Evolutionary conservation across 768 basidiomycete species (phyloP).

Genomic region (Suillus paluster): DNA sequence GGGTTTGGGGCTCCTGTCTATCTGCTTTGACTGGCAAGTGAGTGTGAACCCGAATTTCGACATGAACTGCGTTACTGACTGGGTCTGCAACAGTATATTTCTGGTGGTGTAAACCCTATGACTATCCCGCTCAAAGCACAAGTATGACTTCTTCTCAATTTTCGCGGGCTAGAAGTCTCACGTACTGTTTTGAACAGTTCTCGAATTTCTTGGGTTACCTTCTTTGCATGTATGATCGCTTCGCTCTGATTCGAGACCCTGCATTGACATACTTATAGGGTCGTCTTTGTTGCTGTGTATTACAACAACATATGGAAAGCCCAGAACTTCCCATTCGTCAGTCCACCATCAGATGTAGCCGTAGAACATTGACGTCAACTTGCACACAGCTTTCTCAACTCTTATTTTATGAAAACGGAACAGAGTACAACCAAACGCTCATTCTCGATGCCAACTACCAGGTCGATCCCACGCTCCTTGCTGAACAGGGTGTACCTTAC

Average conservation of each 20-base stretch:
- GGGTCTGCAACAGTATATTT: slow-evolving; percentile 24
- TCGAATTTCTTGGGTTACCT: slow-evolving; percentile 50
- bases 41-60: slow-evolving; percentile 22
- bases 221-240: slow-evolving; percentile 49
- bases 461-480: slow-evolving; percentile 45
- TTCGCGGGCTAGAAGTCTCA: not conserved
- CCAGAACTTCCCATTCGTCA: slow-evolving; percentile 57
- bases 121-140: slow-evolving; percentile 55
- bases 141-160: slow-evolving; percentile 12
- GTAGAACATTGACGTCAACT: not conserved
- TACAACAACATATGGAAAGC: slow-evolving; percentile 55
- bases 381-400: slow-evolving; percentile 39
- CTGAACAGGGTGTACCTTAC: slow-evolving; percentile 40
- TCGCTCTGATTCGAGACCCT: not conserved
- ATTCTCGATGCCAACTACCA: slow-evolving; percentile 47
- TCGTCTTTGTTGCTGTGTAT: slow-evolving; percentile 30
- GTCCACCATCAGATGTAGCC: slow-evolving; percentile 19
- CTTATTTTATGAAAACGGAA: slow-evolving; percentile 51
- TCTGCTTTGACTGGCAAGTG: slow-evolving; percentile 61
- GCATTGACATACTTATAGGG: slow-evolving; percentile 11
- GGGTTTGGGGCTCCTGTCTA: slow-evolving; percentile 61
- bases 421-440: slow-evolving; percentile 49
- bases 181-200: slow-evolving; percentile 29
- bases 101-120: slow-evolving; percentile 45
- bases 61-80: slow-evolving; percentile 2